These are phyloP conservation scores for Metschnikowia borealis DNA, from an alignment of 805 yeast genomes.

Conservation along the genomic window DNA sequence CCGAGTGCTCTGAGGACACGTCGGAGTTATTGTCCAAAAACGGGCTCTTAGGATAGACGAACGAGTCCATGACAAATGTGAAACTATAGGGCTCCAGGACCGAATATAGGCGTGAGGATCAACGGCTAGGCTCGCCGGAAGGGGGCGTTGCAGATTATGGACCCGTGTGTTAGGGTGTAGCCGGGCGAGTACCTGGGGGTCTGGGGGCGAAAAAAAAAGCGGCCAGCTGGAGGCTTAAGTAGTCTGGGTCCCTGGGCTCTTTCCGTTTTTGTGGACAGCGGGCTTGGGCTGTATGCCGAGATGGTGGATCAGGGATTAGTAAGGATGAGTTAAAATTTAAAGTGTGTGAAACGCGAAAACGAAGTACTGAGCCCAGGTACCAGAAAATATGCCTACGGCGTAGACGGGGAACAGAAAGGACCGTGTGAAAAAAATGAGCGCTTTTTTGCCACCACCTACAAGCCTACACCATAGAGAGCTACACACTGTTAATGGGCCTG, in stretches of 20 bases:
- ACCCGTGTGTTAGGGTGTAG: not conserved
- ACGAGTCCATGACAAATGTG: slow-evolving; percentile 11
- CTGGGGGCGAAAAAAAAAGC: no score
- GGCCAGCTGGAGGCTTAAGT: not conserved
- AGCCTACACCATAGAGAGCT: no score
- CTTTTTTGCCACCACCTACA: not conserved
- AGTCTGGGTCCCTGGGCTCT: not conserved
- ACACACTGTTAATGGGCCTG: not conserved
- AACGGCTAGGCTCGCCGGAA: not conserved
- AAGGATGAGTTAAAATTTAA: not conserved
- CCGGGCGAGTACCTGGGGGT: not conserved
- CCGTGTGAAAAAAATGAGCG: not conserved
- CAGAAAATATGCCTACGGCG: not conserved
- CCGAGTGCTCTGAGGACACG: slow-evolving; percentile 7
- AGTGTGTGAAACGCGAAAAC: slow-evolving; percentile 4
- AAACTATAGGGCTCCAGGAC: not conserved
- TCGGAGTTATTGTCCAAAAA: slow-evolving; percentile 14
- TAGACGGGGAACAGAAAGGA: not conserved
- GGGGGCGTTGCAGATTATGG: not conserved
- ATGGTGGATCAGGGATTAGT: not conserved
- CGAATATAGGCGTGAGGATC: not conserved
- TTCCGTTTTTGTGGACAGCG: not conserved
- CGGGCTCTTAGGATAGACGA: slow-evolving; percentile 17
- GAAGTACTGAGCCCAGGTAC: not conserved
- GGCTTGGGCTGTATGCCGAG: not conserved